A percentile compares a stretch with the other conserved stretches of the same genome.
phyloP scores from a whole-genome alignment of 2,329 filamentous ascomycete species.

The Penicillium rolfsii region DNA sequence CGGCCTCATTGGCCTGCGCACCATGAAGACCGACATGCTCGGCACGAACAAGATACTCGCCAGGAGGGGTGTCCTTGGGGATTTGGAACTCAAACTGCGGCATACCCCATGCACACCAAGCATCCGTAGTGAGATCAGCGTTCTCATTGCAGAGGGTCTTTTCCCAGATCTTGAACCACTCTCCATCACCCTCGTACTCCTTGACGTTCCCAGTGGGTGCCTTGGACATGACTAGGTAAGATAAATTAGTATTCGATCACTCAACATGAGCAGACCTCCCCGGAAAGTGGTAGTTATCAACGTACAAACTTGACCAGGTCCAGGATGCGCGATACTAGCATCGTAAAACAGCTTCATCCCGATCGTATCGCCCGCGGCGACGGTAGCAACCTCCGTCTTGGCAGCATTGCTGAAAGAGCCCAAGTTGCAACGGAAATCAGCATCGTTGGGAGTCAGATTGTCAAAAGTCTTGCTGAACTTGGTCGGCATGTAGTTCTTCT shows the following conservation, averaged over 20 bases:
- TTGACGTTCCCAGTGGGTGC: conserved; percentile 23
- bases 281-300: not conserved
- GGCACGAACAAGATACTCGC: conserved; percentile 55
- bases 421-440: conserved; percentile 26
- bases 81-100: conserved; percentile 41
- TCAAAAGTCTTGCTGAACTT: conserved; percentile 21
- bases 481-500: conserved; percentile 21
- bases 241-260: not conserved
- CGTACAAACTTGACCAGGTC: conserved; percentile 26
- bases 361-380: conserved; percentile 23
- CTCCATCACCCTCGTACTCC: conserved; percentile 27
- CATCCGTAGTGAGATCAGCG: conserved; percentile 18
- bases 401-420: conserved; percentile 22
- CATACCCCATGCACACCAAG: conserved; percentile 22
- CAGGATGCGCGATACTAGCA: conserved; percentile 19
- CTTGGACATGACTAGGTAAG: conserved; percentile 21
- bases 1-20: conserved; percentile 47
- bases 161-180: conserved; percentile 33
- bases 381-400: conserved; percentile 24
- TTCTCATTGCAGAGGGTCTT: conserved; percentile 20
- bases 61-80: conserved; percentile 47
- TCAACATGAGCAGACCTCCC: not conserved
- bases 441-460: conserved; percentile 22
- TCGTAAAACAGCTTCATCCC: conserved; percentile 23
- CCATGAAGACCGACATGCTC: conserved; percentile 56